phyloP scores from a whole-genome alignment of 169 alveolate genomes.

The Theileria sp. region DNA sequence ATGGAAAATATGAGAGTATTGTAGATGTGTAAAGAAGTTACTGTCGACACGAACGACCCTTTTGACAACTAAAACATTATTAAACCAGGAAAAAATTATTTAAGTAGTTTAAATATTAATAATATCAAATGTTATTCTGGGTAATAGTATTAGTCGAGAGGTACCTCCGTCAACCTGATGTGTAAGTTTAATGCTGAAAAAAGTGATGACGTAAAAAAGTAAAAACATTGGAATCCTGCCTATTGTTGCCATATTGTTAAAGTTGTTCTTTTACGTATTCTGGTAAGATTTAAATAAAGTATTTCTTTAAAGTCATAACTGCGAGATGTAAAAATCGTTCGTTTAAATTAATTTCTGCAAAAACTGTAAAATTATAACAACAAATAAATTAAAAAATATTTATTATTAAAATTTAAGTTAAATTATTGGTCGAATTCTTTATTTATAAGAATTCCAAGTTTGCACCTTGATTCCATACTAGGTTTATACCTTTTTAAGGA shows the following conservation, averaged over 20 bases:
- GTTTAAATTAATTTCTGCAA: too few species aligned
- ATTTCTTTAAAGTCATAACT: background rate
- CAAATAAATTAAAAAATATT: too few species aligned
- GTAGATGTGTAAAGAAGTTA: background rate
- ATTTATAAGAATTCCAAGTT: background rate
- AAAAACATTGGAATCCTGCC: conserved; percentile 4
- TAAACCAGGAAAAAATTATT: background rate
- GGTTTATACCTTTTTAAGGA: background rate
- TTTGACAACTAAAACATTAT: conserved; percentile 3
- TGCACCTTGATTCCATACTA: conserved; percentile 19
- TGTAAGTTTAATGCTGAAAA: conserved; percentile 3
- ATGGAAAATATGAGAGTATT: background rate
- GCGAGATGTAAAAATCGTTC: background rate
- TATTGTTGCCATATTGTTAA: background rate
- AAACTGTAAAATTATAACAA: background rate
- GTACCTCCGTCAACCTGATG: conserved; percentile 11
- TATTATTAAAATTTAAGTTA: background rate
- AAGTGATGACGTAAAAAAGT: background rate
- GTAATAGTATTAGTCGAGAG: background rate
- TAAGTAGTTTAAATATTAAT: background rate
- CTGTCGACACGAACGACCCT: conserved; percentile 11
- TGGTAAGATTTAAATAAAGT: background rate
- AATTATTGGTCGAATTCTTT: background rate
- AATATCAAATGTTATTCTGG: background rate
- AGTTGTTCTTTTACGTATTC: background rate